Base-by-base conservation (phyloP, 352 stramenopile species). In the Globisporangium middletonii region DNA sequence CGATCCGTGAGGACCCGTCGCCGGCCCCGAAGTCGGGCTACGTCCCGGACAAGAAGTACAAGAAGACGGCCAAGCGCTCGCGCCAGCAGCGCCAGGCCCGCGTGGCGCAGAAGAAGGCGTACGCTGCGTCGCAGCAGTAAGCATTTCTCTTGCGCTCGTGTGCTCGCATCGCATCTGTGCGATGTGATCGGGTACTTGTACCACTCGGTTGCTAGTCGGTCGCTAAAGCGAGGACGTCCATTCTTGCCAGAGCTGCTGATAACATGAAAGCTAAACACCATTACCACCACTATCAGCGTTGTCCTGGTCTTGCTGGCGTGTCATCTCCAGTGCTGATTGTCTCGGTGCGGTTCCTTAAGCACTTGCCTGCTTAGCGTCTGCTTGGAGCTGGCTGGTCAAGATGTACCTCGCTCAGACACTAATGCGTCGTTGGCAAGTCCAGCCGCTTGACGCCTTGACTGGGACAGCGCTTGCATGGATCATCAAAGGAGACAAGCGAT, bases 31-130 rank as follows among this genome's bases (percentile, higher is more conserved):
- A 99, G 92, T 96, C 94, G 68, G 79, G 77, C 8, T 95, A 94
- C 75, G 78, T 68, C 33, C 82, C 85, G 48, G 91, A 98, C 76
- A 97, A 97, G 77, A 94, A 88, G 75, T 98, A 92, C 93, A 99
- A 98, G 87, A 78, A 83, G 28, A 70, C 65, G 54, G 75, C 73
- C 55, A 98, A 99, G 89, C 89, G 96, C 59, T 97, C 95, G 53
- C 84, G 94, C 64, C 82, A 96, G 64, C 83, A 99, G 80, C 92
- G 95, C 69, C 97, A 99, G 89, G 84, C 93, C 33, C 85, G 85
- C 65, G 88, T 99, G 33, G 87, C 93, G 61, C 95, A 92, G 67
- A 99, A 99, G 92, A 99, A 99, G 90, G 96, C 94, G 26, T 79
- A 93, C 79, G 79, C 80, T 35, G 75, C 72, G n/a, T 79, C 65